Conservation (phyloP, 441 rosid species). For the Flueggea neowawraea region DNA sequence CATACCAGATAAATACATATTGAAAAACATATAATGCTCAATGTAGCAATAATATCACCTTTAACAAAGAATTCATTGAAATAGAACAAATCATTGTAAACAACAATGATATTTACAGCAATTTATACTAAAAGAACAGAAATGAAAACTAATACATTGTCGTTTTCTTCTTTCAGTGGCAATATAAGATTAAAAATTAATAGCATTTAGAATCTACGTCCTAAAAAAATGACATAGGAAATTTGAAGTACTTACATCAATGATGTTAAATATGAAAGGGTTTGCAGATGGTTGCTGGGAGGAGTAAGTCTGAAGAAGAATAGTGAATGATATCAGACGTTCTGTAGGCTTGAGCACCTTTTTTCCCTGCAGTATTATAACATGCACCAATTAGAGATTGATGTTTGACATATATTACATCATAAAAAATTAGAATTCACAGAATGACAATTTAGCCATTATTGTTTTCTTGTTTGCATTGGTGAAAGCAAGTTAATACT, state of each 20-base stretch:
- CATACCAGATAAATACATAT: slow-evolving; percentile 8
- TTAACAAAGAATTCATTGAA: not conserved
- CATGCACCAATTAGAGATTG: slow-evolving; percentile 16
- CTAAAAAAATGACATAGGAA: not conserved
- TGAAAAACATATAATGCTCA: not conserved
- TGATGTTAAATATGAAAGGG: slow-evolving; percentile 55
- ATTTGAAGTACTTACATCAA: slow-evolving; percentile 49
- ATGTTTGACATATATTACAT: slow-evolving; percentile 2
- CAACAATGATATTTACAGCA: too few species aligned
- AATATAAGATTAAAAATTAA: not conserved
- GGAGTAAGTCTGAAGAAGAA: slow-evolving; percentile 61
- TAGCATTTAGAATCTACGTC: not conserved
- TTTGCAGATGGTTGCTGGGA: slow-evolving; percentile 49
- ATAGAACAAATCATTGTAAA: too few species aligned
- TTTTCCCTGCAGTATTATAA: slow-evolving; percentile 50
- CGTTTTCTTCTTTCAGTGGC: not conserved
- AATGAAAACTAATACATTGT: too few species aligned
- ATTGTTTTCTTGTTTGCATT: too few species aligned
- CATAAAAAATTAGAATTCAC: not conserved
- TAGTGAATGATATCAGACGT: slow-evolving; percentile 67
- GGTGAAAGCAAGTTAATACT: too few species aligned
- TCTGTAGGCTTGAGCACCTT: slow-evolving; percentile 46
- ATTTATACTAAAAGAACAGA: too few species aligned
- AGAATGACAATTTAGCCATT: too few species aligned
- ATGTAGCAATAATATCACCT: not conserved